Base-by-base conservation (phyloP, 1,284 basidiomycete species). In the Tranzscheliella williamsii region DNA sequence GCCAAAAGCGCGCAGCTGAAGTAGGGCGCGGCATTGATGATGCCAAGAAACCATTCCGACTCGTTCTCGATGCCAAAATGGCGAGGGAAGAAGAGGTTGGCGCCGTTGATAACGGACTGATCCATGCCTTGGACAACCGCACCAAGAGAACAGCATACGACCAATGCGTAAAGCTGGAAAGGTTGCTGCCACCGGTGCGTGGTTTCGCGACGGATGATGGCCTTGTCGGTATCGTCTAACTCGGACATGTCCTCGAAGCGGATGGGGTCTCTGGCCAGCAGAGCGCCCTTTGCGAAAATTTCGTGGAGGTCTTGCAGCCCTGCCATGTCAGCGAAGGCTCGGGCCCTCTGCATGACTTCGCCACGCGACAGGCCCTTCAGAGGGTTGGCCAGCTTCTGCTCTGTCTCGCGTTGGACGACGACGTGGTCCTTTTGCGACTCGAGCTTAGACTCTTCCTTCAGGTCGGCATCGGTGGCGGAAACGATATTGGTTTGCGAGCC, bases 121-220 rank as follows among this genome's bases (percentile, higher is more conserved):
- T 86, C 85, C 83, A 84, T 85, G 42, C 86, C 86, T 78, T 87
- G 86, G n/a, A 87, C 86, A 23, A 84, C 84, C n/a, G 86, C 86
- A 3, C 85, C 85, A 18, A 85, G 67, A 0, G 83, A 85, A 45
- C 85, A 82, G 55, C 85, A 78, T 42, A 82, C 76, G 44, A 84
- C 84, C 55, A 85, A 81, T 69, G 83, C 83, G 67, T 84, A 86
- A 3, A 87, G 76, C 85, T 88, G 58, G 79, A 54, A 48, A 1
- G 79, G 75, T n/a, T 80, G 78, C 6, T 40, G 34, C 77, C 27
- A 29, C n/a, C 27, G 27, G n/a, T 29, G 27, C 27, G 27, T 29
- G 9, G 27, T 29, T 29, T 29, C 27, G 11, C 27, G 9, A 11
- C 27, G 27, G n/a, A 29, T 9, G n/a, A 29, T n/a, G n/a, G 9